Evolutionary conservation across 2,329 filamentous ascomycete genomes (phyloP).

Genomic region (Tricladium varicosporioides): DNA sequence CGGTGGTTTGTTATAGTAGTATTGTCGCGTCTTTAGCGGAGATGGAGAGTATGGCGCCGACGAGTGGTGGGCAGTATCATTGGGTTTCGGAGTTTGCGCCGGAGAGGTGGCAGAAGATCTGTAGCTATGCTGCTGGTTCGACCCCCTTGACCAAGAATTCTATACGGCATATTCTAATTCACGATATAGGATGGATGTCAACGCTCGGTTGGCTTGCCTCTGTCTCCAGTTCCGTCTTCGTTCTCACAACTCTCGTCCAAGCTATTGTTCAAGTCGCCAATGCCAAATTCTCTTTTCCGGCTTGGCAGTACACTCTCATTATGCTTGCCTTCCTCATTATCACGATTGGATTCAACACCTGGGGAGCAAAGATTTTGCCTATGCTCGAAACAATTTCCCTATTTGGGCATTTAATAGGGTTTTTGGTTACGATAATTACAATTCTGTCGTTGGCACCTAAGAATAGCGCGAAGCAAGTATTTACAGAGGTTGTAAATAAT

Average conservation of each 20-base stretch:
- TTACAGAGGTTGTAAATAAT: slow-evolving; percentile 33
- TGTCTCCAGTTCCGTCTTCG: slow-evolving; percentile 40
- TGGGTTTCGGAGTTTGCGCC: slow-evolving; percentile 56
- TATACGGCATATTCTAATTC: background rate
- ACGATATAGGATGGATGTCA: slow-evolving; percentile 42
- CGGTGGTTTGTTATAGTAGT: slow-evolving; percentile 31
- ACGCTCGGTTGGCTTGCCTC: slow-evolving; percentile 45
- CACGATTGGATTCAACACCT: slow-evolving; percentile 44
- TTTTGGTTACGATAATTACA: slow-evolving; percentile 41
- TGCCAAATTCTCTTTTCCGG: slow-evolving; percentile 34
- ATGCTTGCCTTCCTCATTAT: slow-evolving; percentile 42
- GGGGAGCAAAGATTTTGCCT: slow-evolving; percentile 39
- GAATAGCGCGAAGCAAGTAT: slow-evolving; percentile 29
- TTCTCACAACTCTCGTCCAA: slow-evolving; percentile 45
- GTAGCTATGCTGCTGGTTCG: slow-evolving; percentile 50
- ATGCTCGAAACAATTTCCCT: slow-evolving; percentile 43
- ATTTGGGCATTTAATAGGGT: slow-evolving; percentile 44
- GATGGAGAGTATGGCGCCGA: slow-evolving; percentile 30
- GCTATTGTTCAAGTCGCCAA: slow-evolving; percentile 37
- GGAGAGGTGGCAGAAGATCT: slow-evolving; percentile 45
- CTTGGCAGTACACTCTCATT: slow-evolving; percentile 45
- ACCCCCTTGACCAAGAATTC: background rate
- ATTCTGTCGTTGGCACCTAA: slow-evolving; percentile 35
- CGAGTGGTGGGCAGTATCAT: slow-evolving; percentile 48
- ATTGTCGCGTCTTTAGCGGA: slow-evolving; percentile 28